Evolutionary conservation across 306 rosid species (phyloP), one percentile per base, ranked within the genome.

Genomic region (Arachis stenosperma): DNA sequence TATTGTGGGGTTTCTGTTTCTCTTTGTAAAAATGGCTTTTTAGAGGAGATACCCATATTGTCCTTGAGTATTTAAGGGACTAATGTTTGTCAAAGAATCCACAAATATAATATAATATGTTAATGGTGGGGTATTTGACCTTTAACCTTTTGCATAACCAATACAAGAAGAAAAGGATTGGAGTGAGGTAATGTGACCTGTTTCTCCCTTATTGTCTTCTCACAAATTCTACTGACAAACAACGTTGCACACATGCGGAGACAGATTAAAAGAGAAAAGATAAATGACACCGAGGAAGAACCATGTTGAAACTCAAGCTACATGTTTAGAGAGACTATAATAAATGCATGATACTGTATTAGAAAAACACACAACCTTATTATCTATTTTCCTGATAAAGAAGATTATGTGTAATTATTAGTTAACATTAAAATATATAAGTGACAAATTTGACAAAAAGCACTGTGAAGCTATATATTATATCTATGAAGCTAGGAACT

Each of bases 31-130:
- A 93, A 79, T 70, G 75, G 58, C 89, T 75, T 87, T 86, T 78
- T 68, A 53, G 58, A 33, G 50, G 81, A 75, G 85, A 86, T 89
- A 70, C 99, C 95, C 80, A 77, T 62, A 84, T 85, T 91, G 97
- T 91, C 97, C 87, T 87, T 80, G 75, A 85, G 92, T 71, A 77
- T 60, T 84, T 68, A 75, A 75, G 74, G 76, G 80, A 90, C 85
- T 83, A 84, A 87, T 90, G 91, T 90, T 91, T 95, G 98, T 91
- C 97, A 81, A 11, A 88, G 99, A 91, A 87, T 95, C 99, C 80
- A 74, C 79, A 33, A 47, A 78, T 82, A 33, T 33, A 22, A 81
- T 76, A 74, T 75, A 70, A 57, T 79, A 75, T 15, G 46, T n/a
- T 69, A 72, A 15, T 66, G 61, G 67, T 66, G 61, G 67, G 69